Evolutionary conservation across 2,329 filamentous ascomycete genomes (phyloP).

Genomic region (Lasiodiplodia sp.): DNA sequence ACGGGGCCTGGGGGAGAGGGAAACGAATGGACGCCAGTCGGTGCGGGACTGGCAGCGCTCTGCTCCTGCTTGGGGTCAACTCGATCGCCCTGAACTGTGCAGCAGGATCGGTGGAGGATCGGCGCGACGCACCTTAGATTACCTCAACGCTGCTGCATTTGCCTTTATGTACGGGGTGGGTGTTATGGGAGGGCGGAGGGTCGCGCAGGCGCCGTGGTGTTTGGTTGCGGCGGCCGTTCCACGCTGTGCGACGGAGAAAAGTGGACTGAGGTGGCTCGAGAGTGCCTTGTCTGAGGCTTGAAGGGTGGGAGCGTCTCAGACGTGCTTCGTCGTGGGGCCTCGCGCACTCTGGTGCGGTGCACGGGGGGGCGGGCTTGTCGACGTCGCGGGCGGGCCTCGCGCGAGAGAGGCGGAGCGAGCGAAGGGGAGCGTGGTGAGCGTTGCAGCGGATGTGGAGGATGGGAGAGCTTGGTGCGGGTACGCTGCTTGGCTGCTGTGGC

Average conservation of each 20-base stretch:
- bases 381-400: slow-evolving; percentile 28
- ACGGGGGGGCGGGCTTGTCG: slow-evolving; percentile 26
- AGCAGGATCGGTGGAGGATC: slow-evolving; percentile 30
- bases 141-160: slow-evolving; percentile 45
- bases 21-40: slow-evolving; percentile 51
- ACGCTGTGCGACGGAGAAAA: slow-evolving; percentile 32
- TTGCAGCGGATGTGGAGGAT: slow-evolving; percentile 29
- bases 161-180: slow-evolving; percentile 31
- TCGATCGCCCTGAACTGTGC: slow-evolving; percentile 28
- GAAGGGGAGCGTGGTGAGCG: slow-evolving; percentile 20
- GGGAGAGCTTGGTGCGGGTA: slow-evolving; percentile 29
- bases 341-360: slow-evolving; percentile 22
- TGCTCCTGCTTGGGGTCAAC: slow-evolving; percentile 27
- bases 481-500: slow-evolving; percentile 28
- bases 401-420: slow-evolving; percentile 24
- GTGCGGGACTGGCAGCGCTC: slow-evolving; percentile 39
- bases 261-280: slow-evolving; percentile 31
- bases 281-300: slow-evolving; percentile 26
- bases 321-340: slow-evolving; percentile 28
- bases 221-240: slow-evolving; percentile 29
- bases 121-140: slow-evolving; percentile 39
- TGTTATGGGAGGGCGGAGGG: slow-evolving; percentile 21
- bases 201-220: slow-evolving; percentile 29
- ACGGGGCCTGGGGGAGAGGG: slow-evolving; percentile 34
- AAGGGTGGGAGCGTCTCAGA: slow-evolving; percentile 28